Base-by-base conservation (phyloP, 2,329 filamentous ascomycete species). In the Aspergillus sp. region DNA sequence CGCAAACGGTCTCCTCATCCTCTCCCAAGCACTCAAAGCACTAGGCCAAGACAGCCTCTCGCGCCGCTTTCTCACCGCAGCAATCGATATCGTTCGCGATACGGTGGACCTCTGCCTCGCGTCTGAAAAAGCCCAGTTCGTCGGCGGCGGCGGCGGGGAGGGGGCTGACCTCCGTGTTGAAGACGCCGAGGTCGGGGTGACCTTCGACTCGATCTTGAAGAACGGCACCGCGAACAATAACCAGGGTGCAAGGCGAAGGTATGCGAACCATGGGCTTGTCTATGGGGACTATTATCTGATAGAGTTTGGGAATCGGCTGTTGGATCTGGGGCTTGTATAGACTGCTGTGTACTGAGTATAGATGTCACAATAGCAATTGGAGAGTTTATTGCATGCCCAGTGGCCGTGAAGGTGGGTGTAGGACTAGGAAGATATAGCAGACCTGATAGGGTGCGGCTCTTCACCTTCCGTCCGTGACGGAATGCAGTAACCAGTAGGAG, bases 211-310 rank as follows among this genome's bases (percentile, higher is more conserved):
- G 7, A 81, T 84, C n/a, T 61, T 84, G 17, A 71, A 73, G 17
- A 78, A 82, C 1, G 74, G 76, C 5, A 80, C 78, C 2, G 75
- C 75, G 11, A 80, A 80, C 54, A 76, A 78, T 63, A 79, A 80
- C 53, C 71, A 75, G 55, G 72, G 77, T 69, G 77, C 77, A 13
- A 73, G 76, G 23, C 68, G 71, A 53, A 71, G 74, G 34, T 79
- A 77, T 57, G 67, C 68, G 22, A 74, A 80, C 54, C 77, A 79
- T 69, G 78, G 78, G 3, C 60, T 80, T 28, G 77, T 80, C 4
- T 80, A 80, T 69, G 78, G 77, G 2, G 78, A 80, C 61, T 80
- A 80, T 59, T 80, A 74, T 54, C 69, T 80, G 23, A 45, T 80
- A 46, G 71, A 78, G 38, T 77, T 80, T 67, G 78, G 78, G 5